Evolutionary conservation across 768 basidiomycete genomes (phyloP).

Genomic region (Leccinum longicurvipes): DNA sequence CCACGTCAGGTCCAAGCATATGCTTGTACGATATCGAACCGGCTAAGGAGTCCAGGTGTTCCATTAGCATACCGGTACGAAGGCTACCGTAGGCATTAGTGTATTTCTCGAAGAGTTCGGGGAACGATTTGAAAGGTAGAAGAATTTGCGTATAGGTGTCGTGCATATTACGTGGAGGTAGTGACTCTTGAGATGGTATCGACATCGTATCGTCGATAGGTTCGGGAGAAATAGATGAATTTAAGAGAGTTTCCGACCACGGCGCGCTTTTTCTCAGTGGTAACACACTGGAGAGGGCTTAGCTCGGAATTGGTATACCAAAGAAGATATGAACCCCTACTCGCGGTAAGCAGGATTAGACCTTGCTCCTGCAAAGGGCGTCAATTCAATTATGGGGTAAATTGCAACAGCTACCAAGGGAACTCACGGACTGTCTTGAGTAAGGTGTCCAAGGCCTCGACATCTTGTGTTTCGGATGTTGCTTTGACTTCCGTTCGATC

Average conservation of each 20-base stretch:
- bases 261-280: constrained; percentile 49
- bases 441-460: constrained; percentile 54
- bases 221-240: constrained; percentile 27
- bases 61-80: constrained; percentile 70
- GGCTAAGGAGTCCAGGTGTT: constrained; percentile 81
- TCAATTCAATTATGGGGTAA: neutral
- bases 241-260: constrained; percentile 60
- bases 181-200: constrained; percentile 20
- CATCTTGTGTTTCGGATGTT: constrained; percentile 54
- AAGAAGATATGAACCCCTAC: constrained; percentile 32
- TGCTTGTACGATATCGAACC: constrained; percentile 85
- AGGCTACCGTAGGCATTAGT: constrained; percentile 70
- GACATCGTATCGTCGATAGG: constrained; percentile 11
- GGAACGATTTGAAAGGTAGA: constrained; percentile 61
- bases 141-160: constrained; percentile 68
- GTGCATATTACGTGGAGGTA: constrained; percentile 55
- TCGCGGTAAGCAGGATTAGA: constrained; percentile 52
- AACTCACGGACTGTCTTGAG: constrained; percentile 56
- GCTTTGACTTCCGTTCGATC: constrained; percentile 18
- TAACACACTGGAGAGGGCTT: constrained; percentile 41
- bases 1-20: constrained; percentile 63
- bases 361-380: constrained; percentile 37
- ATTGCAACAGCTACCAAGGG: neutral
- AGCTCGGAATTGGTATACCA: neutral
- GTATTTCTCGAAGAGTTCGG: constrained; percentile 61